Conservation (phyloP, 2,329 filamentous ascomycete genomes). For the Meredithiella fracta region DNA sequence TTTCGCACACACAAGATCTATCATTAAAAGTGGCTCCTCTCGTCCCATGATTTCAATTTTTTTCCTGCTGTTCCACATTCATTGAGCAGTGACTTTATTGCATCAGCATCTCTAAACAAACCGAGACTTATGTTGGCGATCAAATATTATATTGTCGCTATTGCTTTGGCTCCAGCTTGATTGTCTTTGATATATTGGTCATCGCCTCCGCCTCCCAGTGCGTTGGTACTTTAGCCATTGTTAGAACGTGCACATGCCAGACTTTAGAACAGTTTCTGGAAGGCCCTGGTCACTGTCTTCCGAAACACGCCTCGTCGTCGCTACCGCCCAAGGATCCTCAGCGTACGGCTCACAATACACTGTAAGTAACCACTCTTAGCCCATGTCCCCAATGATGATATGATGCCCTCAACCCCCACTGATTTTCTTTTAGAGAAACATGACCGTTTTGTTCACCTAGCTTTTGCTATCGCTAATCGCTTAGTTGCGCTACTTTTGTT, state of each 20-base stretch:
- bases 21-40: not conserved
- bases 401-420: not conserved
- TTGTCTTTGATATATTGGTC: not conserved
- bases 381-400: not conserved
- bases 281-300: not conserved
- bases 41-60: not conserved
- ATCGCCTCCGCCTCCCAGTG: not conserved
- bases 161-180: not conserved
- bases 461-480: not conserved
- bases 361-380: conserved; percentile 1
- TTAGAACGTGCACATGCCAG: not conserved
- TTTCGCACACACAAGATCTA: not conserved
- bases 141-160: too few species aligned
- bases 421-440: not conserved
- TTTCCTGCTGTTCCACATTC: not conserved
- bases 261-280: too few species aligned
- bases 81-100: not conserved
- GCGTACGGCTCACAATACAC: not conserved
- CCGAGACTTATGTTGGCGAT: not conserved
- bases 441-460: not conserved
- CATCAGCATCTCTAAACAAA: not conserved
- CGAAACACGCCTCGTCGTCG: not conserved
- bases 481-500: not conserved
- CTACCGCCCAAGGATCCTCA: not conserved
- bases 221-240: not conserved